These are phyloP conservation scores for Amorphotheca resinae DNA, from an alignment of 495 filamentous ascomycete genomes.

Conservation along the genomic window DNA sequence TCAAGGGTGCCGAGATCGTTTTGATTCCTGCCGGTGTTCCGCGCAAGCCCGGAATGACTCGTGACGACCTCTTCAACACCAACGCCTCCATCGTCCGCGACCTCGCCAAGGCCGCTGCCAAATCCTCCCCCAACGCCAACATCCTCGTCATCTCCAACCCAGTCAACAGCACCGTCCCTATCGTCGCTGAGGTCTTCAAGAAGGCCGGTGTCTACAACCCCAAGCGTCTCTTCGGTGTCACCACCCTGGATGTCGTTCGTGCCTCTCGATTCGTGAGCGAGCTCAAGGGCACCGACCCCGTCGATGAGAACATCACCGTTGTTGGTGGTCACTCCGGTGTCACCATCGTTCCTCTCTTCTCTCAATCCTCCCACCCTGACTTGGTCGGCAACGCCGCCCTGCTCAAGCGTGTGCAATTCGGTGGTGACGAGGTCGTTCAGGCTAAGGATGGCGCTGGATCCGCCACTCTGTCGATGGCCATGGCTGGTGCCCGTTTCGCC, in stretches of 20 bases:
- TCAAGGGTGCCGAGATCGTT: conserved; percentile 83
- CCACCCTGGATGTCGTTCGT: conserved; percentile 96
- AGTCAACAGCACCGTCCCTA: conserved; percentile 98
- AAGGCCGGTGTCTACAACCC: conserved; percentile 89
- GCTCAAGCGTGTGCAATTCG: conserved; percentile 94
- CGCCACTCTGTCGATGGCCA: conserved; percentile 89
- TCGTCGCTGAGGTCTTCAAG: conserved; percentile 95
- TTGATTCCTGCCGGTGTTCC: conserved; percentile 97
- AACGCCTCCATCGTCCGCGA: conserved; percentile 99
- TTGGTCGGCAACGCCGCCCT: conserved; percentile 66
- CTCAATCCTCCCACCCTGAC: conserved; percentile 77
- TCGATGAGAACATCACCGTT: conserved; percentile 85
- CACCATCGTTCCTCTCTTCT: conserved; percentile 95
- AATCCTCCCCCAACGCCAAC: conserved; percentile 82
- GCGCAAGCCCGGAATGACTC: conserved; percentile 98
- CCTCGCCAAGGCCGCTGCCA: conserved; percentile 89
- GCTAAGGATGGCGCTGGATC: conserved; percentile 97
- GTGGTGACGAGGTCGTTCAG: conserved; percentile 71
- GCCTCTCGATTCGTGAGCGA: conserved; percentile 94
- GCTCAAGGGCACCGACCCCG: conserved; percentile 79
- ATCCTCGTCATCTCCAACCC: conserved; percentile 97
- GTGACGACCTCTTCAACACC: conserved; percentile 99
- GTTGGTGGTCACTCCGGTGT: conserved; percentile 95
- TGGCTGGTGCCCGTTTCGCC: conserved; percentile 95
- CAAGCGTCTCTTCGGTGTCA: conserved; percentile 96